A percentile compares a stretch with the other conserved stretches of the same genome.
These are phyloP conservation scores for Chloris gayana DNA, from an alignment of 176 grass and related monocot genomes.

Conservation along the genomic window DNA sequence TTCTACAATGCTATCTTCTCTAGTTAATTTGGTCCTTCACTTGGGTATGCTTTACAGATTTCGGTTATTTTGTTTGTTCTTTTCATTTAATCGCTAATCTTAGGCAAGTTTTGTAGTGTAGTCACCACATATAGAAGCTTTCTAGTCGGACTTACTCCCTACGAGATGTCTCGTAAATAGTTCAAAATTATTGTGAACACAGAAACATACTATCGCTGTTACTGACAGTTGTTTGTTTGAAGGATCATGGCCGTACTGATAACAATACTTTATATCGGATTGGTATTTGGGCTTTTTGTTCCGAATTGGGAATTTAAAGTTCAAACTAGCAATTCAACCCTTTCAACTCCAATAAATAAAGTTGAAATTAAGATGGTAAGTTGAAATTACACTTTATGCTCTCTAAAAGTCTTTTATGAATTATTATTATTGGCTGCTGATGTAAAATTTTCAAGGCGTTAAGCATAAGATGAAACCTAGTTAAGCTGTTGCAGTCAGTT, in stretches of 20 bases:
- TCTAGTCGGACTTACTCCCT: constrained; percentile 4
- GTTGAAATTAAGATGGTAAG: constrained; percentile 60
- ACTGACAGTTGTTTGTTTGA: constrained; percentile 47
- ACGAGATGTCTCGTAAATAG: background rate
- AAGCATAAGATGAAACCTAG: constrained; percentile 9
- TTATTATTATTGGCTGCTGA: background rate
- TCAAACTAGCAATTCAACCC: constrained; percentile 59
- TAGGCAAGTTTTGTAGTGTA: background rate
- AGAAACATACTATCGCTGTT: constrained; percentile 14
- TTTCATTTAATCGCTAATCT: constrained; percentile 13
- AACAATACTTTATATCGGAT: constrained; percentile 62
- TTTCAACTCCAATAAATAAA: constrained; percentile 40
- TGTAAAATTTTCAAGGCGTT: background rate
- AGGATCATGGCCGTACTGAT: constrained; percentile 72
- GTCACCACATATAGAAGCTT: background rate
- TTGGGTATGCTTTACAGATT: background rate
- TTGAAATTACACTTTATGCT: constrained; percentile 5
- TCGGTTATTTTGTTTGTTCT: background rate
- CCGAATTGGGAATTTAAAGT: constrained; percentile 81
- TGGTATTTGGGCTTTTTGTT: constrained; percentile 84
- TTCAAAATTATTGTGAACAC: constrained; percentile 13
- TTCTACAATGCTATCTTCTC: background rate
- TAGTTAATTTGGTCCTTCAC: constrained; percentile 14
- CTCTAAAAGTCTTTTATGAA: background rate
- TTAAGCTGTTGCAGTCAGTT: constrained; percentile 18